phyloP scores from a whole-genome alignment of 1,284 basidiomycete genomes.

The Ganoderma meredithae region DNA sequence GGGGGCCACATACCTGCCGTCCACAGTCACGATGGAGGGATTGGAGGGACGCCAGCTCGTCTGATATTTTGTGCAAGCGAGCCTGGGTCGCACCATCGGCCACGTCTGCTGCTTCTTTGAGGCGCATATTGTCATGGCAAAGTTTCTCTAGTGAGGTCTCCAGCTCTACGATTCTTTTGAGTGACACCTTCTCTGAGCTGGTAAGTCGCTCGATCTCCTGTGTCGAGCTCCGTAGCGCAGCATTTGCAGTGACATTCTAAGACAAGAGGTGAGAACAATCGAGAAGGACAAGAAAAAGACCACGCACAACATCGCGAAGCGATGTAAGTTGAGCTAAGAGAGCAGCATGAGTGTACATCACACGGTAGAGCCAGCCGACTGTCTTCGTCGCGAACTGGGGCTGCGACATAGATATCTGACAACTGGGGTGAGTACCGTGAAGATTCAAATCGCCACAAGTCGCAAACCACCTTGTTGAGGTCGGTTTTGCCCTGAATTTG shows the following conservation, averaged over 20 bases:
- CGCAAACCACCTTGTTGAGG: background rate
- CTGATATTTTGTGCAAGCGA: constrained; percentile 11
- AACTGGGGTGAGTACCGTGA: background rate
- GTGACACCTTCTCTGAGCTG: background rate
- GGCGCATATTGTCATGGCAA: background rate
- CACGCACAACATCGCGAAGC: background rate
- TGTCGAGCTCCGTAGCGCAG: background rate
- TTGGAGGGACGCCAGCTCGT: constrained; percentile 8
- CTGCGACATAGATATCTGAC: background rate
- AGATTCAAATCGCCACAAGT: background rate
- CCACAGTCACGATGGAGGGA: constrained; percentile 1
- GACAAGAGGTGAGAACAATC: background rate
- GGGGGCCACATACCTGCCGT: constrained; percentile 1
- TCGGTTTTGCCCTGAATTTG: constrained; percentile 1
- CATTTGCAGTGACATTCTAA: background rate
- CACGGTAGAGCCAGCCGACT: background rate
- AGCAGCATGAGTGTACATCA: constrained; percentile 3
- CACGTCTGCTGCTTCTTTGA: background rate
- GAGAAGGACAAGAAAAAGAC: background rate
- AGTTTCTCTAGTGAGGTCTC: constrained; percentile 7
- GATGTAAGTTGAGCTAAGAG: constrained; percentile 1
- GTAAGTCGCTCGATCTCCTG: constrained; percentile 1
- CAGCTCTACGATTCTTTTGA: constrained; percentile 2
- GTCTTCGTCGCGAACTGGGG: background rate
- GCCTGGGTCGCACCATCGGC: constrained; percentile 4